These are phyloP conservation scores for Leccinellum luteum DNA, from an alignment of 768 basidiomycete species.

Conservation along the genomic window DNA sequence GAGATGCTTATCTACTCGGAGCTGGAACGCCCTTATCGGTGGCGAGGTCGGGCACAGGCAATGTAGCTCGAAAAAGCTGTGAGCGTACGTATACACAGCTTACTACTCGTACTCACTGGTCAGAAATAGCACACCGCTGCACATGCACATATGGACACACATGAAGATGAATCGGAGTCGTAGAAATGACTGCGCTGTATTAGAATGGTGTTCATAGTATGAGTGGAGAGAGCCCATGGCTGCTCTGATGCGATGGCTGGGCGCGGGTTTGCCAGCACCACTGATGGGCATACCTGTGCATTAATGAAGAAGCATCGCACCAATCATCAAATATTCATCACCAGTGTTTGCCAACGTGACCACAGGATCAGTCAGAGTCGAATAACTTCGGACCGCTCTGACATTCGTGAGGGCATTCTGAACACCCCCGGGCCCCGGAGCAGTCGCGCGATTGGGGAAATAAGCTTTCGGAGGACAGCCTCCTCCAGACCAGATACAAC, in stretches of 20 bases:
- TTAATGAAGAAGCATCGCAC: not conserved
- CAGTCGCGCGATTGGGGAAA: conserved; percentile 1
- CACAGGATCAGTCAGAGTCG: not conserved
- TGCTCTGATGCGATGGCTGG: not conserved
- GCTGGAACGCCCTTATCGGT: not conserved
- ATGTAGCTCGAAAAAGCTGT: not conserved
- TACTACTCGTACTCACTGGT: not conserved
- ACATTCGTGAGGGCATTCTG: no score
- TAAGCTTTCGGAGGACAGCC: not conserved
- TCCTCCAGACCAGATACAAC: no score
- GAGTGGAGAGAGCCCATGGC: not conserved
- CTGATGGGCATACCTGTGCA: not conserved
- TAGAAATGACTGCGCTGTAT: not conserved
- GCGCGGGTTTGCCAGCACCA: not conserved
- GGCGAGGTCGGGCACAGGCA: not conserved
- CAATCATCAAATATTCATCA: not conserved
- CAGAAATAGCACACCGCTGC: not conserved
- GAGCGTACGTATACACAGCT: conserved; percentile 1
- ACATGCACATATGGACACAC: not conserved
- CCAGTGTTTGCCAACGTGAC: not conserved
- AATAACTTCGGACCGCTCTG: not conserved
- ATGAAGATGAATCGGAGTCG: not conserved
- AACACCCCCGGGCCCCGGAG: not conserved
- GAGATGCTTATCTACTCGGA: conserved; percentile 19
- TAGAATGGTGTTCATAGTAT: not conserved